Base-by-base conservation (phyloP, 129 eudicot species). In the Silybum marianum region DNA sequence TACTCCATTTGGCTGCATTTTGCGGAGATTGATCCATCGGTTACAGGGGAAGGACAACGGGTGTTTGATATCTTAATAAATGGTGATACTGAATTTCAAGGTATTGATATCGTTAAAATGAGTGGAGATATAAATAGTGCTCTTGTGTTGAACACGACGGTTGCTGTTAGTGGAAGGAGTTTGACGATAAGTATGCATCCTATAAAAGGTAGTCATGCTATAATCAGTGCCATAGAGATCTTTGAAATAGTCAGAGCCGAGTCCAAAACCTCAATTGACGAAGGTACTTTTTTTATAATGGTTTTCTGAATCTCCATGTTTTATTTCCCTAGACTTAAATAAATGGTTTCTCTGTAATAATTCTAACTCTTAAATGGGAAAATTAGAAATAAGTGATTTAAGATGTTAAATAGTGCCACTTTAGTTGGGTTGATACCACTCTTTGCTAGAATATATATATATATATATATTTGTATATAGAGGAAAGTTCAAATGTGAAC, bases 1-100 rank as follows among this genome's bases (percentile, higher is more conserved):
- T 95, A 95, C 82, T 95, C 98, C 63, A 78, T 95, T 22, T 95
- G 99, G 99, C 84, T 95, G 39, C 99, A 95, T 54, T 95, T 95
- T 86, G 97, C 97, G 3, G 98, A 95, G 87, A 95, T 95, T 78
- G 98, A 95, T 81, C 88, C 95, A 66, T 88, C 95, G 0, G 87
- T 95, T 12, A 95, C 86, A 23, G 90, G 82, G 9, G 83, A 73
- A 19, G 99, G 99, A n/a, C 86, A 95, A 78, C 90, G 99, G 88
- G 90, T 91, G 0, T 89, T 95, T 88, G 88, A 95, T 72, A 74
- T 95, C 54, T 28, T 86, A 76, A 85, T 95, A 54, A 95, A 95
- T 71, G 97, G 98, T 54, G 93, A 95, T 78, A 51, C 76, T 19
- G 80, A 42, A 19, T 95, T 88, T 90, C 83, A 65, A 85, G 95